These are phyloP conservation scores for Coemansia sp. DNA, from an alignment of 192 early-diverging fungal genomes.

Conservation along the genomic window DNA sequence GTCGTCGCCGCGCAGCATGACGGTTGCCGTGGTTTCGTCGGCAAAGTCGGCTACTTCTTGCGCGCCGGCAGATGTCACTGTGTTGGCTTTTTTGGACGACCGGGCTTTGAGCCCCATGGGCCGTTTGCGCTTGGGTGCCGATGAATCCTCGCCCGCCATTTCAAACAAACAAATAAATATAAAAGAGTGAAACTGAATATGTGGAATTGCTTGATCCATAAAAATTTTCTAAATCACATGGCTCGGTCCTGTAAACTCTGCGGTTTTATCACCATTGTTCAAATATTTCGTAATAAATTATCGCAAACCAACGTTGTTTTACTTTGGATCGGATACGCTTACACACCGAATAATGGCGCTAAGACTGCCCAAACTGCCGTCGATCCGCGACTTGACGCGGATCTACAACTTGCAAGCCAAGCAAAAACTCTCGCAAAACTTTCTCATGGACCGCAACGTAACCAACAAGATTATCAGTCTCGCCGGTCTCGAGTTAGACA, in stretches of 20 bases:
- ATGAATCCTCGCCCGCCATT: slow-evolving; percentile 14
- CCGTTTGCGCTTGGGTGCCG: slow-evolving; percentile 39
- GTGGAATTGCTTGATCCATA: neutral
- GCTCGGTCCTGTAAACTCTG: neutral
- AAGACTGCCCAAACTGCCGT: slow-evolving; percentile 62
- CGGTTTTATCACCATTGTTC: neutral
- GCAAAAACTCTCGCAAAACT: slow-evolving; percentile 77
- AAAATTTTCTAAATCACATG: neutral
- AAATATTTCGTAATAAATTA: neutral
- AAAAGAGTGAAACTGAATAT: neutral
- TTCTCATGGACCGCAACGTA: slow-evolving; percentile 80
- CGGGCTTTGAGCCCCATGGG: slow-evolving; percentile 56
- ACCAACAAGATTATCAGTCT: slow-evolving; percentile 71
- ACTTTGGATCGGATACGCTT: too few species aligned
- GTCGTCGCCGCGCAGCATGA: slow-evolving; percentile 46
- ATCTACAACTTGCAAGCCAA: slow-evolving; percentile 72
- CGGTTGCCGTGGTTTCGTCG: slow-evolving; percentile 41
- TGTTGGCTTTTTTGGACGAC: slow-evolving; percentile 32
- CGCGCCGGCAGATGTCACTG: neutral
- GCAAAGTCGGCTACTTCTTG: slow-evolving; percentile 40
- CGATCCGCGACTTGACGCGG: slow-evolving; percentile 70
- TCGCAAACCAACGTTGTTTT: too few species aligned
- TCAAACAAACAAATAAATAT: neutral
- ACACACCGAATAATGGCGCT: too few species aligned
- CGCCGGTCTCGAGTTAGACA: slow-evolving; percentile 58